Evolutionary conservation across 2,329 filamentous ascomycete species (phyloP).

Genomic region (Fusarium burgessii): DNA sequence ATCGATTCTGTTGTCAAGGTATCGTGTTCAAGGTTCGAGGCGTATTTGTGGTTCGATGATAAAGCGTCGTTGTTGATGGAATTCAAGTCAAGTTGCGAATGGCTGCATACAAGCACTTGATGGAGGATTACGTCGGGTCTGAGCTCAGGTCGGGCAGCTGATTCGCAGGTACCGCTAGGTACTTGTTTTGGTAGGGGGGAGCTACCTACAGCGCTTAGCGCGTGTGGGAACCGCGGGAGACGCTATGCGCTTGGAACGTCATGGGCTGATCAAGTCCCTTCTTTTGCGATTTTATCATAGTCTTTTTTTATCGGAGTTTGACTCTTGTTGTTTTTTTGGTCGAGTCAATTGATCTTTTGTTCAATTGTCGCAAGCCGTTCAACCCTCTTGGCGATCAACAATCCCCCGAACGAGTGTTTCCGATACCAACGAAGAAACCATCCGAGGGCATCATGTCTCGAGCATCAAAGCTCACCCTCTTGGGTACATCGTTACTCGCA

Average conservation of each 20-base stretch:
- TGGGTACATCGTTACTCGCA: slow-evolving; percentile 80
- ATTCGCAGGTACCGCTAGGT: slow-evolving; percentile 28
- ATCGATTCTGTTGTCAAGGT: neutral
- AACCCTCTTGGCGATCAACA: neutral
- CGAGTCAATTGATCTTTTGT: neutral
- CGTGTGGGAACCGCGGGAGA: slow-evolving; percentile 31
- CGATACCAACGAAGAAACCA: neutral
- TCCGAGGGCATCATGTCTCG: slow-evolving; percentile 76
- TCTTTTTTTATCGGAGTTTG: neutral
- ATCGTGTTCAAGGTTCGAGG: neutral
- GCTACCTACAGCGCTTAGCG: slow-evolving; percentile 29
- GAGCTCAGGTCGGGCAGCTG: slow-evolving; percentile 37
- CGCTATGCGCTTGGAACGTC: slow-evolving; percentile 34
- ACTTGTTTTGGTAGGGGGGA: neutral
- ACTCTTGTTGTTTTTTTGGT: neutral
- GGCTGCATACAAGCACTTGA: slow-evolving; percentile 32
- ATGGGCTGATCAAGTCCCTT: slow-evolving; percentile 27
- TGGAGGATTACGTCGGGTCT: slow-evolving; percentile 38
- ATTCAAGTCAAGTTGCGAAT: slow-evolving; percentile 28
- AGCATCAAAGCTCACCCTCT: slow-evolving; percentile 87
- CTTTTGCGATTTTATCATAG: slow-evolving; percentile 23
- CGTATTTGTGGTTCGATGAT: slow-evolving; percentile 25
- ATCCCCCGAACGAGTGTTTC: neutral
- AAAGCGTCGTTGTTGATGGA: slow-evolving; percentile 32
- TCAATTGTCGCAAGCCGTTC: rapidly evolving